Conservation (phyloP, 2,329 filamentous ascomycete genomes). For the Aspergillus awamori region DNA sequence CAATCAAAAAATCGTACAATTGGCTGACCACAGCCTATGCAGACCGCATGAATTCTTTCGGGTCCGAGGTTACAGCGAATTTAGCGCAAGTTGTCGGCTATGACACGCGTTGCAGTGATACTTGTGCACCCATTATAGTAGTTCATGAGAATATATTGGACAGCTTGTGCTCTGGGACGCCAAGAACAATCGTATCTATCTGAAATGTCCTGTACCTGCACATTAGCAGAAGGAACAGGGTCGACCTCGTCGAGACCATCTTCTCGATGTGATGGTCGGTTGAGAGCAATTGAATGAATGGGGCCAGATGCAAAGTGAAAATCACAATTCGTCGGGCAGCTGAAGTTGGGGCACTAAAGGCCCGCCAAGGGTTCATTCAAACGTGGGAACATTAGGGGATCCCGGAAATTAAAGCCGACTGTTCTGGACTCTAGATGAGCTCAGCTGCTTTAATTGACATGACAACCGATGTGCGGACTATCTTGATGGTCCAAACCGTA, state of each 20-base stretch:
- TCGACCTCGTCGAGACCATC: not conserved
- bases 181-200: not conserved
- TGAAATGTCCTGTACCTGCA: not conserved
- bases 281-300: constrained; percentile 3
- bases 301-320: not conserved
- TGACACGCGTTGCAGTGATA: constrained; percentile 8
- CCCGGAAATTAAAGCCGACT: constrained; percentile 22
- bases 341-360: not conserved
- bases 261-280: not conserved
- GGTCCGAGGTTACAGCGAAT: not conserved
- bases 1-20: not conserved
- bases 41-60: constrained; percentile 5
- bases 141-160: not conserved
- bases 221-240: not conserved
- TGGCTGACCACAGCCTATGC: not conserved
- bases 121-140: constrained; percentile 1
- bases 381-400: constrained; percentile 10
- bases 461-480: constrained; percentile 3
- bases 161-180: not conserved
- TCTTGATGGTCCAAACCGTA: constrained; percentile 10
- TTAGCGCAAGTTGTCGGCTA: constrained; percentile 1
- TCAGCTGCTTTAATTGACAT: constrained; percentile 9
- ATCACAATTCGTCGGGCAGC: constrained; percentile 5
- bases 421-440: constrained; percentile 20
- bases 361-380: constrained; percentile 6